Evolutionary conservation across 192 early-diverging fungal species (phyloP).

Genomic region (Linnemannia exigua): DNA sequence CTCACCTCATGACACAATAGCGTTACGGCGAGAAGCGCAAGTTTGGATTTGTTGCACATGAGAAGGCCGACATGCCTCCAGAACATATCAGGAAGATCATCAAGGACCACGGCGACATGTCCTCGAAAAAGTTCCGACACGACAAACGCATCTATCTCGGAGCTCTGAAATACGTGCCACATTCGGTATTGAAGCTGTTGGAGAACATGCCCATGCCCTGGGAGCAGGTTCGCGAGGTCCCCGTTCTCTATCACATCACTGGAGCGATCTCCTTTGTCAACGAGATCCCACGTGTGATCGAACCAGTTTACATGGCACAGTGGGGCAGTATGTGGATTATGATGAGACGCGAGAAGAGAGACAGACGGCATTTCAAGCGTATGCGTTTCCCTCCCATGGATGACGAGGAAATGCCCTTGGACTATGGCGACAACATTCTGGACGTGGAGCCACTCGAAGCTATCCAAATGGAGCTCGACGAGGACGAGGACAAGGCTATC

Average conservation of each 20-base stretch:
- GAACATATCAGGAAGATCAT: constrained; percentile 99
- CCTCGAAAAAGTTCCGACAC: constrained; percentile 94
- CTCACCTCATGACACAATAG: constrained; percentile 17
- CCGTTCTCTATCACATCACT: constrained; percentile 97
- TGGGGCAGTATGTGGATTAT: constrained; percentile 99
- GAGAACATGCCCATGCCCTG: constrained; percentile 99
- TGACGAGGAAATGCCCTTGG: constrained; percentile 98
- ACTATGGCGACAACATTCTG: constrained; percentile 98
- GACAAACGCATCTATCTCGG: constrained; percentile 99
- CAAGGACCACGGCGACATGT: constrained; percentile 99
- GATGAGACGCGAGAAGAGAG: constrained; percentile 99
- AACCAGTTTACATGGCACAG: constrained; percentile 98
- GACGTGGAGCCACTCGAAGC: constrained; percentile 98
- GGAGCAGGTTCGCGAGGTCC: constrained; percentile 98
- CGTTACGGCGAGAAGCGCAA: constrained; percentile 95
- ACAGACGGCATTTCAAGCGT: constrained; percentile 97
- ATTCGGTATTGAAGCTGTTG: constrained; percentile 96
- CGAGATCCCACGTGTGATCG: constrained; percentile 95
- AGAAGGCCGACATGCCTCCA: constrained; percentile 97
- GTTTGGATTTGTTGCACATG: constrained; percentile 93
- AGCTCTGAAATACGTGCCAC: constrained; percentile 98
- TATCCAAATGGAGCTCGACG: constrained; percentile 99
- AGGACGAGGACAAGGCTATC: constrained; percentile 93
- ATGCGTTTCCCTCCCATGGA: constrained; percentile 99
- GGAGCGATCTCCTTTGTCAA: constrained; percentile 99